These are phyloP conservation scores for Berkeleyomyces rouxiae DNA, from an alignment of 2,329 filamentous ascomycete genomes.

Conservation along the genomic window DNA sequence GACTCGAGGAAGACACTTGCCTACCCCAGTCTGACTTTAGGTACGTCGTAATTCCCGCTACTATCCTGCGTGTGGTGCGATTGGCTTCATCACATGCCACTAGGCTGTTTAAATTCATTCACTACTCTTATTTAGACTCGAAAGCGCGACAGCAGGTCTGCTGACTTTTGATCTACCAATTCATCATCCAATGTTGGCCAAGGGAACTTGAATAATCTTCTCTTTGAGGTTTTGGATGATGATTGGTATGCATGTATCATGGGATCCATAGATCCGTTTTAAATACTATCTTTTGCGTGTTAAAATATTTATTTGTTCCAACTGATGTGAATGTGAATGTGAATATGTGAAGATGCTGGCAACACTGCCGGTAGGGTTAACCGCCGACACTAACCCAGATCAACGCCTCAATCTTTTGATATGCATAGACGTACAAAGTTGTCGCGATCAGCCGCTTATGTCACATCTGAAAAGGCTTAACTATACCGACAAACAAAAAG, in stretches of 20 bases:
- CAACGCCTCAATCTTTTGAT: neutral
- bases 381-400: neutral
- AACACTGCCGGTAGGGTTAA: neutral
- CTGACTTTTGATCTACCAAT: slow-evolving; percentile 12
- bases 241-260: too few relatives aligned
- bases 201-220: neutral
- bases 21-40: neutral
- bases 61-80: neutral
- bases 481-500: too few relatives aligned
- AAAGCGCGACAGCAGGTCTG: slow-evolving; percentile 12
- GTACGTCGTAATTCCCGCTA: neutral
- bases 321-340: neutral
- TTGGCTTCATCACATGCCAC: neutral
- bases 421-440: neutral
- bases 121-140: neutral
- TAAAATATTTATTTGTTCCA: neutral
- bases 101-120: neutral
- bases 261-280: neutral
- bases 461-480: too few relatives aligned
- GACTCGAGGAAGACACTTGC: neutral
- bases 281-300: neutral
- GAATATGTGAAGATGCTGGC: neutral
- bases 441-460: too few relatives aligned
- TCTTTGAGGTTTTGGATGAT: too few relatives aligned
- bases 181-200: neutral